phyloP scores from a whole-genome alignment of 2,329 filamentous ascomycete genomes.

The Fusarium sterilihyphosum region DNA sequence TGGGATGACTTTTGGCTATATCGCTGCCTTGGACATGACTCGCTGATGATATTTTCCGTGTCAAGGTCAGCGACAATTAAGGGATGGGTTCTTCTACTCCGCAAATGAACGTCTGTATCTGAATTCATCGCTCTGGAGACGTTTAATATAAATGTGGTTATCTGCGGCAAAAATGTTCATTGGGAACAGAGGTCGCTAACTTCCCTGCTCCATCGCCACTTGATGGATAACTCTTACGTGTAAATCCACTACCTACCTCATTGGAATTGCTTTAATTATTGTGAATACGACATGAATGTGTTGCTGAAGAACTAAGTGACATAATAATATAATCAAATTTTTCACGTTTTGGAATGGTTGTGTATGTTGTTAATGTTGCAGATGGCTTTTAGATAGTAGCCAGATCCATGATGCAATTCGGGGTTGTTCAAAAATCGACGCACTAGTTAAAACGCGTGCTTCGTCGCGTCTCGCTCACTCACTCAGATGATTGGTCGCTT shows the following conservation, averaged over 20 bases:
- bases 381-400: background rate
- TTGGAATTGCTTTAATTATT: background rate
- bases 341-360: background rate
- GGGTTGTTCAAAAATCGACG: too few species aligned
- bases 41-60: background rate
- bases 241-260: background rate
- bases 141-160: background rate
- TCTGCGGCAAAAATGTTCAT: background rate
- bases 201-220: background rate
- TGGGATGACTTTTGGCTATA: background rate
- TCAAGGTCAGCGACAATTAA: background rate
- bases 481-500: background rate
- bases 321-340: background rate
- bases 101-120: background rate
- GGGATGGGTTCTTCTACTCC: too few species aligned
- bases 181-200: background rate
- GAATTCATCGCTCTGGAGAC: background rate
- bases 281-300: background rate
- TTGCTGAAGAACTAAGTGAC: too few species aligned
- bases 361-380: too few species aligned
- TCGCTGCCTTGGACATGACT: too few species aligned
- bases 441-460: background rate
- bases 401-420: background rate
- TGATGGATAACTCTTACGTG: fast-evolving
- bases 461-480: background rate